Evolutionary conservation across 1,284 basidiomycete species (phyloP), one percentile per base, ranked within the genome.

Genomic region (Cryptococcus sp.): DNA sequence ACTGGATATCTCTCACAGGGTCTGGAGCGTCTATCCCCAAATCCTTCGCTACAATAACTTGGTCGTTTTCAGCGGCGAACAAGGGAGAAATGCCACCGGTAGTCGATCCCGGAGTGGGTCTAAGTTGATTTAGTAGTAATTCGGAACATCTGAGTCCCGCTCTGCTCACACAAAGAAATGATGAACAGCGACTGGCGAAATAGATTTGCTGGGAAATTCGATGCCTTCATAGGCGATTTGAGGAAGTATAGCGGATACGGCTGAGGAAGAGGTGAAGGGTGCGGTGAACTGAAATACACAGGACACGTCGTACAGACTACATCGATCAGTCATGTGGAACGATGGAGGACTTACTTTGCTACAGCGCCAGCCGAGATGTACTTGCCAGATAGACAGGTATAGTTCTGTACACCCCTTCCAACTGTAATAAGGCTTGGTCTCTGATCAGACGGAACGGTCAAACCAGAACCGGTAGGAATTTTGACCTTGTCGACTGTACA

Each of bases 231-330:
- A 59, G 3, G 63, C 65, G 41, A 63, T 31, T 11, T 52, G 33
- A 32, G 70, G 62, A 4, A 70, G 53, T 4, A 57, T 4, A 4
- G 37, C 31, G 38, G 56, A 61, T 36, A 65, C 13, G 2, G 35
- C 37, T 6, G 44, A 32, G 30, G 57, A 23, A 6, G 58, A 44
- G 34, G 57, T 60, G 66, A 82, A 81, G 11, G 68, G 54, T 14
- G 76, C 59, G 5, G 73, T 73, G 48, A 70, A 5, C 3, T 51
- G 72, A 59, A 76, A 76, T 41, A 83, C 61, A 76, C 85, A 86
- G 1, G 82, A 83, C 44, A 81, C 77, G 67, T 87, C 85, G 67
- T 83, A 82, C 4, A 86, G 68, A 49, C 70, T 71, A 38, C 5
- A 6, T n/a, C 54, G 43, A 59, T 36, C 36, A 32, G 14, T n/a